Conservation (phyloP, 306 rosid genomes). For the Pyrus betulifolia region DNA sequence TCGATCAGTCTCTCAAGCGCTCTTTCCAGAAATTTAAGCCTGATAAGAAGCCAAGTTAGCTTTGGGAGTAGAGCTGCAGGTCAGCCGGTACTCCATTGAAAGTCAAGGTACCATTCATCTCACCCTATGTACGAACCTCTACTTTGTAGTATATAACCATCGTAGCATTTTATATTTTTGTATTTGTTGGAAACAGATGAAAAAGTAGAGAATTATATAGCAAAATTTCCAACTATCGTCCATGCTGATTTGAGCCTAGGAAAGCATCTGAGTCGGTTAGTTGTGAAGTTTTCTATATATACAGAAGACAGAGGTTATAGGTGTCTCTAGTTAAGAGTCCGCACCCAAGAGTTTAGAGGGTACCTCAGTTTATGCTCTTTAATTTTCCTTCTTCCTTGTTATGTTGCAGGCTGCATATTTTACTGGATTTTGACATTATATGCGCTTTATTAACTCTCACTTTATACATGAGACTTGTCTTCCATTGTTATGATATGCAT, state of each 20-base stretch:
- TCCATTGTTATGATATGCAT: not conserved
- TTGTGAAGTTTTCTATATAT: not conserved
- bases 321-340: not conserved
- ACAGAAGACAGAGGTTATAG: too few species aligned
- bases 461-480: not conserved
- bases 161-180: not conserved
- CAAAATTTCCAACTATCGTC: not conserved
- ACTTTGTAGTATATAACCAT: not conserved
- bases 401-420: not conserved
- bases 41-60: conserved; percentile 53
- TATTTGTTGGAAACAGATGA: not conserved
- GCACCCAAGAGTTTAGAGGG: not conserved
- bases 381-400: not conserved
- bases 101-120: conserved; percentile 40
- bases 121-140: not conserved
- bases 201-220: not conserved
- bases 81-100: conserved; percentile 28
- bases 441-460: not conserved
- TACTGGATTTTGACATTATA: not conserved
- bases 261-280: not conserved
- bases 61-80: conserved; percentile 35
- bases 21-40: conserved; percentile 76
- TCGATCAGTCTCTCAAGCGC: conserved; percentile 67
- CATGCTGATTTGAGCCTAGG: not conserved
- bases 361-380: not conserved